A percentile compares a stretch with the other conserved stretches of the same genome.
These are phyloP conservation scores for Pseudogymnoascus sp. DNA, from an alignment of 2,329 filamentous ascomycete species.

Conservation along the genomic window DNA sequence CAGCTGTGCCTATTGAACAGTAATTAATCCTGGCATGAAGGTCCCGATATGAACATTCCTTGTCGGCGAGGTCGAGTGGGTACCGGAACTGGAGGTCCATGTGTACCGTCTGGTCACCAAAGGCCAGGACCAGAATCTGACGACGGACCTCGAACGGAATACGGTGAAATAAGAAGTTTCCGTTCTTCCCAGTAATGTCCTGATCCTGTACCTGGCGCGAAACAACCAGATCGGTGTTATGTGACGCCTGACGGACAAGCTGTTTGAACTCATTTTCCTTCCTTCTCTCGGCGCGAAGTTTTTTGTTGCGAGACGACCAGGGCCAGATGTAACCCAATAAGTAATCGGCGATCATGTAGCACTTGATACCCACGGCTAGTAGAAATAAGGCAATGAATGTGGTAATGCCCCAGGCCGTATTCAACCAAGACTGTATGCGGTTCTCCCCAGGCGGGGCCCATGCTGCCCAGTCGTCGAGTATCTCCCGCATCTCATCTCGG, in stretches of 20 bases:
- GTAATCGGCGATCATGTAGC: neutral
- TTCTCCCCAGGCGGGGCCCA: neutral
- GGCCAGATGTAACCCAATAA: neutral
- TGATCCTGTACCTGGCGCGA: neutral
- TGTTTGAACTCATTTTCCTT: neutral
- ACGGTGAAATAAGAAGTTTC: neutral
- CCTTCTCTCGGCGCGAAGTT: neutral
- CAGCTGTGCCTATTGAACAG: too few species aligned
- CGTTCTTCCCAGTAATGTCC: neutral
- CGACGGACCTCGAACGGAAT: neutral
- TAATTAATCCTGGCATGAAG: neutral
- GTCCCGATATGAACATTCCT: too few species aligned
- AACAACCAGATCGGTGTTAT: neutral
- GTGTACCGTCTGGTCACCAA: neutral
- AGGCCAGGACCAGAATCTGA: neutral
- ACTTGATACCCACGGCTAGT: neutral
- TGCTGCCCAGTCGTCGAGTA: neutral
- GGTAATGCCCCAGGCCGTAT: neutral
- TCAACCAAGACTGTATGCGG: neutral
- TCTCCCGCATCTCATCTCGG: neutral
- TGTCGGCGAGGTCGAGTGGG: neutral
- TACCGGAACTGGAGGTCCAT: neutral
- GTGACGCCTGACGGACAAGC: neutral
- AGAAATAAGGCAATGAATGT: neutral
- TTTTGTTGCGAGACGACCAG: neutral